phyloP scores from a whole-genome alignment of 257 asterid genomes.

The Lantana camara region DNA sequence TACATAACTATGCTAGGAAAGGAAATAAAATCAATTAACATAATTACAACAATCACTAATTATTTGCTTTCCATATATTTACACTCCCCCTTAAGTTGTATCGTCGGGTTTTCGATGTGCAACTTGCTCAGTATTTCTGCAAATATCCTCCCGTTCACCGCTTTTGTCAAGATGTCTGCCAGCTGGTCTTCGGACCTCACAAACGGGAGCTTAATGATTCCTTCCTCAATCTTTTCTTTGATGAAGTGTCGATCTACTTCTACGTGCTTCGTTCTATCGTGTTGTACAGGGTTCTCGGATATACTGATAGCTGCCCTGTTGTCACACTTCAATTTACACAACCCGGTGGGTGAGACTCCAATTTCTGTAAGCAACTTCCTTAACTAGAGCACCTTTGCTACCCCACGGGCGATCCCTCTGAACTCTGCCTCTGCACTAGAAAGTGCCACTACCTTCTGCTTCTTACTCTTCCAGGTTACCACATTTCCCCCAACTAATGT shows the following conservation, averaged over 20 bases:
- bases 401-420: background rate
- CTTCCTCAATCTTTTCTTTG: background rate
- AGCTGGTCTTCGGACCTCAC: background rate
- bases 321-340: background rate
- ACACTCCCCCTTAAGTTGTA: background rate
- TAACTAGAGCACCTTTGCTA: background rate
- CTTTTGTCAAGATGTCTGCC: background rate
- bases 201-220: background rate
- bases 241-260: background rate
- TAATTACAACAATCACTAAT: no score
- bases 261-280: background rate
- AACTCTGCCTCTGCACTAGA: background rate
- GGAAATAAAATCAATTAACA: no score
- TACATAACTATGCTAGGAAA: no score
- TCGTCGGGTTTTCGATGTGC: background rate
- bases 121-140: background rate
- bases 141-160: background rate
- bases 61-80: no score
- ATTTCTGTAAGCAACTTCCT: background rate
- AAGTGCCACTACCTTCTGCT: background rate
- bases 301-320: background rate
- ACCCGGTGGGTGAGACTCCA: background rate
- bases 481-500: background rate
- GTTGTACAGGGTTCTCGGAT: background rate
- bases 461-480: constrained; percentile 8